phyloP scores from a whole-genome alignment of 164 flowering plant genomes.

The Magnolia sinica region DNA sequence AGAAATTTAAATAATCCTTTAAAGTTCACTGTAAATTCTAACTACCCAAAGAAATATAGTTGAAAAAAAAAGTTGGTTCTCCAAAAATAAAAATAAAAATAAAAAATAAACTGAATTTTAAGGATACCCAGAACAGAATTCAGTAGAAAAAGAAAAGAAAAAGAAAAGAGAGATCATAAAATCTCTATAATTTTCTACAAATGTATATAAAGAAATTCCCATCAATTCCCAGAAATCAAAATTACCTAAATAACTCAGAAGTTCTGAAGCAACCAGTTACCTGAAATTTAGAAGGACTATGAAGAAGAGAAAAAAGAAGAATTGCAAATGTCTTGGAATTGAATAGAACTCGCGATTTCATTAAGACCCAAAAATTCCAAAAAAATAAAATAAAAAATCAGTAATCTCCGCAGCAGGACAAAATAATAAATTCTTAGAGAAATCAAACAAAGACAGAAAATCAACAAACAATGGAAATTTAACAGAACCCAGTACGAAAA shows the following conservation, averaged over 20 bases:
- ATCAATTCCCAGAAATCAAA: not conserved
- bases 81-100: too few relatives aligned
- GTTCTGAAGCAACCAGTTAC: not conserved
- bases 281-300: too few relatives aligned
- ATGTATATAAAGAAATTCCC: not conserved
- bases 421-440: too few relatives aligned
- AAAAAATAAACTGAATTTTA: too few relatives aligned
- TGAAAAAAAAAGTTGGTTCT: too few relatives aligned
- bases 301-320: too few relatives aligned
- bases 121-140: not conserved
- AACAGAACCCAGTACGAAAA: not conserved
- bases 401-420: not conserved
- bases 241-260: not conserved
- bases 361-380: not conserved
- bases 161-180: not conserved
- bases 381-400: not conserved
- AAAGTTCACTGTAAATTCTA: too few relatives aligned
- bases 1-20: too few relatives aligned
- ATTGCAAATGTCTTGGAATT: too few relatives aligned
- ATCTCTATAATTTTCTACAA: too few relatives aligned
- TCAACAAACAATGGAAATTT: not conserved
- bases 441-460: too few relatives aligned
- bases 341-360: not conserved
- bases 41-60: too few relatives aligned
- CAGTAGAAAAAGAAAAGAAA: not conserved